Evolutionary conservation across 306 rosid genomes (phyloP), one percentile per base, ranked within the genome.

Genomic region (Quercus rubra): DNA sequence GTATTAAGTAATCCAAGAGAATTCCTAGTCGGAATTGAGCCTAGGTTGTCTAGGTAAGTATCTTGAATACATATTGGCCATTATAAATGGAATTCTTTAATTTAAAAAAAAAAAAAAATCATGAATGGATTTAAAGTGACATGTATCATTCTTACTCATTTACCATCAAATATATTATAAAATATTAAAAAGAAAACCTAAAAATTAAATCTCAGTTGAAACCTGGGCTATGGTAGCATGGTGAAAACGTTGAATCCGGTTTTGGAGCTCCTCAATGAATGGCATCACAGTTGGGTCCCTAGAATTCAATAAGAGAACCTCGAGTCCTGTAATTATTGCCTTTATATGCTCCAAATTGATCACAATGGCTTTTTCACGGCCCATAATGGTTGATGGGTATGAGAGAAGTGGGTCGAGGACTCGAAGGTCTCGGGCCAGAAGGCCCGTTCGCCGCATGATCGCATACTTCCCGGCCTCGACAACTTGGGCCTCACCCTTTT

Each of bases 341-440:
- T 90, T 89, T 80, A 92, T 87, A 68, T 92, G 92, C 88, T 89
- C 96, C 71, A 94, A 58, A 71, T 90, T 94, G 21, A 94, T 89
- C 25, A 94, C 91, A 25, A 94, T 88, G 13, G 98, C 92, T 67
- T 76, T 79, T 70, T 92, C 97, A 7, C 98, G 83, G 4, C 96
- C 96, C 3, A 94, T 70, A 15, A 94, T 85, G 1, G 96, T 89
- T 3, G 96, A 92, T 0, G 97, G 92, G 62, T 92, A 85, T 11
- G 97, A 90, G 8, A 94, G 75, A 21, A 81, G 13, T 19, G 97
- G 96, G 80, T 94, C 97, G 0, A 94, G 80, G 6, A 81, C 82
- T 54, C 97, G 91, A 8, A 92, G 96, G 56, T 94, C 96, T 5
- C 97, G 92, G 0, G 94, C 96, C 5, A 94, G 92, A 2, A 94